A percentile compares a stretch with the other conserved stretches of the same genome.
These are phyloP conservation scores for Cordia subcordata DNA, from an alignment of 257 asterid species.

Conservation along the genomic window DNA sequence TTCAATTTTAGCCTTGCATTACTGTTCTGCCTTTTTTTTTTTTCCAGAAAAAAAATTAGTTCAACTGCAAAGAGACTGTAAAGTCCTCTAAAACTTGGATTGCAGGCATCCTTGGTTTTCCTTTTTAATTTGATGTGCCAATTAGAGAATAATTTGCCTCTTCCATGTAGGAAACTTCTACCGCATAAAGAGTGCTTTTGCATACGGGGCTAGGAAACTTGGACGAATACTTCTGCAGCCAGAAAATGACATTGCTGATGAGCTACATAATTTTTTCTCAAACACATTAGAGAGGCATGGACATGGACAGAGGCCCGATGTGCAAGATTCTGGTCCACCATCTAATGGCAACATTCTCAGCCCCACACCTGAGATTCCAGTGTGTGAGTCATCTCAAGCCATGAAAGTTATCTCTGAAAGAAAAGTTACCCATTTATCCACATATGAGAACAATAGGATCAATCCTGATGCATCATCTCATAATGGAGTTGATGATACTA, in stretches of 20 bases:
- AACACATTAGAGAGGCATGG: constrained; percentile 71
- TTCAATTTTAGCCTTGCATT: too few species aligned
- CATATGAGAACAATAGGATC: constrained; percentile 3
- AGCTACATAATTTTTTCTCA: constrained; percentile 60
- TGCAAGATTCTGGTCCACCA: constrained; percentile 30
- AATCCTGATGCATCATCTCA: constrained; percentile 14
- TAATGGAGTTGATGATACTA: constrained; percentile 3
- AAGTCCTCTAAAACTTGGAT: neutral
- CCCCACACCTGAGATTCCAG: constrained; percentile 19
- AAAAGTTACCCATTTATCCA: constrained; percentile 5
- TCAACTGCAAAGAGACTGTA: neutral
- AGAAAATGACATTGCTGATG: constrained; percentile 38
- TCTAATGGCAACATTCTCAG: constrained; percentile 15
- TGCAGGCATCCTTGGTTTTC: neutral
- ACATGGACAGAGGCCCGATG: constrained; percentile 53
- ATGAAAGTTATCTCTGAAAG: constrained; percentile 16
- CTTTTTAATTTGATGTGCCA: too few species aligned
- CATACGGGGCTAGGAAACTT: constrained; percentile 76
- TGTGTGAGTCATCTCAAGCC: constrained; percentile 17
- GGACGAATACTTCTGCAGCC: constrained; percentile 50
- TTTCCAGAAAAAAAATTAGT: neutral
- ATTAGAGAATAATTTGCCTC: neutral
- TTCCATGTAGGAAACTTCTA: constrained; percentile 59
- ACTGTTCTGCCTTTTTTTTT: neutral
- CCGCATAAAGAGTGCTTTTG: constrained; percentile 83